Percentiles rank a stretch among this genome's conserved stretches.
Conservation (phyloP, 192 early-diverging fungal genomes). For the Coemansia sp. region DNA sequence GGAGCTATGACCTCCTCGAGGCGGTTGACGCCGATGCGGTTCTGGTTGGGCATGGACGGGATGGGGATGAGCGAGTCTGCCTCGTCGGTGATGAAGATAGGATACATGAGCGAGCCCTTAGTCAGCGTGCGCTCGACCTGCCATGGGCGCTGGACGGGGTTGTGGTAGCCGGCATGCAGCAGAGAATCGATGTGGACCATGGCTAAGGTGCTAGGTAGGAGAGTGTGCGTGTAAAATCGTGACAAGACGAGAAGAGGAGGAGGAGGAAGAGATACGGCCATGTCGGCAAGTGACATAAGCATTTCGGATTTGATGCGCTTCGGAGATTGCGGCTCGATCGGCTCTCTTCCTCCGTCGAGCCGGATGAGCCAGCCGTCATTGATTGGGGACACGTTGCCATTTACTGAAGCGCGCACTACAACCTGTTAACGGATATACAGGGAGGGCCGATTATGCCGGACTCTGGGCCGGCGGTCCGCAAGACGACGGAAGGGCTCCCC, state of each 20-base stretch:
- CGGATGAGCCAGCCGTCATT: background rate
- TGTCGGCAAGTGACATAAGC: background rate
- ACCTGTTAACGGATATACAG: background rate
- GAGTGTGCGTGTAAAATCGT: background rate
- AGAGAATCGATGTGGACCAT: constrained; percentile 65
- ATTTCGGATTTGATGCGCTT: background rate
- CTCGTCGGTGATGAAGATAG: constrained; percentile 92
- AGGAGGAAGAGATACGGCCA: background rate
- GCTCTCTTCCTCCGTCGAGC: background rate
- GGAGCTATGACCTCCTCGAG: constrained; percentile 78
- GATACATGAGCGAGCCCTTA: constrained; percentile 84
- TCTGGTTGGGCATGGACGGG: constrained; percentile 83
- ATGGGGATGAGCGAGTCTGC: constrained; percentile 77
- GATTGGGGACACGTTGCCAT: background rate
- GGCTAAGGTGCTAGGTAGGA: background rate
- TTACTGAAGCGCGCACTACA: background rate
- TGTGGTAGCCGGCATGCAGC: constrained; percentile 88
- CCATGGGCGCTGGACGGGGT: constrained; percentile 80
- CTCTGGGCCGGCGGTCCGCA: no score
- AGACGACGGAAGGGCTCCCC: no score
- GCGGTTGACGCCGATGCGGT: constrained; percentile 79
- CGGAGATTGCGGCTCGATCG: constrained; percentile 3
- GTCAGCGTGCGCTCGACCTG: constrained; percentile 73
- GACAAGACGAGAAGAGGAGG: background rate
- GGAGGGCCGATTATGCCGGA: background rate